Evolutionary conservation across 352 stramenopile genomes (phyloP).

Genomic region (Phytophthora citricola): DNA sequence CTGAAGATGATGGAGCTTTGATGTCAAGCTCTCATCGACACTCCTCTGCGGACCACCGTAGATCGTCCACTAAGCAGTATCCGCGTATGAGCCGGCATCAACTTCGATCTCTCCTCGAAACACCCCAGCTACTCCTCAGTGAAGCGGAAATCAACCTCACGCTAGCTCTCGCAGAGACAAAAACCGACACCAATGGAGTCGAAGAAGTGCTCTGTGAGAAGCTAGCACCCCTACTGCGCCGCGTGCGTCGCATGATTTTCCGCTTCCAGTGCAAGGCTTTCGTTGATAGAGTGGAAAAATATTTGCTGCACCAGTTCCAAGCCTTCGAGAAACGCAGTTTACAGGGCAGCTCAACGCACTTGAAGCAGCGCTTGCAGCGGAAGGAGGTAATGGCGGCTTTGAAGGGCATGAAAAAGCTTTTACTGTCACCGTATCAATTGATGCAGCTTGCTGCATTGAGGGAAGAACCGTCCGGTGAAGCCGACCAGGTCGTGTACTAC

Average conservation of each 20-base stretch:
- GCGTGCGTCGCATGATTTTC: constrained; percentile 63
- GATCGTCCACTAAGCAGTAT: constrained; percentile 26
- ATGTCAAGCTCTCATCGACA: constrained; percentile 3
- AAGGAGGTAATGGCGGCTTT: constrained; percentile 53
- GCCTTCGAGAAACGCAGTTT: constrained; percentile 58
- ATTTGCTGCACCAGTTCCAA: constrained; percentile 60
- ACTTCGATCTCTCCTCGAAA: constrained; percentile 57
- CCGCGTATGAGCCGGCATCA: constrained; percentile 49
- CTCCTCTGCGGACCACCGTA: constrained; percentile 5
- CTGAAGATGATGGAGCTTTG: constrained; percentile 8
- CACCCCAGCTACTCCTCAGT: constrained; percentile 59
- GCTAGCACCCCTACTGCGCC: constrained; percentile 48
- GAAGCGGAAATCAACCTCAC: constrained; percentile 66
- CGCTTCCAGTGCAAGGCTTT: constrained; percentile 64
- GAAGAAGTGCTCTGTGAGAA: constrained; percentile 46
- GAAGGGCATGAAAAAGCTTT: constrained; percentile 60
- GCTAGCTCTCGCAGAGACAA: constrained; percentile 45
- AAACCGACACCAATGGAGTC: constrained; percentile 26
- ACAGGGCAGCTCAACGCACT: constrained; percentile 51
- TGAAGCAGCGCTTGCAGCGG: constrained; percentile 55
- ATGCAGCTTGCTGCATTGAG: constrained; percentile 46
- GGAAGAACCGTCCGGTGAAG: constrained; percentile 20
- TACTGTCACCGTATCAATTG: constrained; percentile 59
- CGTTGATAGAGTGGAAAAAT: constrained; percentile 40
- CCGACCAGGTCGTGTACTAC: constrained; percentile 57